Percentiles rank a stretch among this genome's conserved stretches.
phyloP scores from a whole-genome alignment of 176 grass and related monocot species.

The Ensete glaucum region DNA sequence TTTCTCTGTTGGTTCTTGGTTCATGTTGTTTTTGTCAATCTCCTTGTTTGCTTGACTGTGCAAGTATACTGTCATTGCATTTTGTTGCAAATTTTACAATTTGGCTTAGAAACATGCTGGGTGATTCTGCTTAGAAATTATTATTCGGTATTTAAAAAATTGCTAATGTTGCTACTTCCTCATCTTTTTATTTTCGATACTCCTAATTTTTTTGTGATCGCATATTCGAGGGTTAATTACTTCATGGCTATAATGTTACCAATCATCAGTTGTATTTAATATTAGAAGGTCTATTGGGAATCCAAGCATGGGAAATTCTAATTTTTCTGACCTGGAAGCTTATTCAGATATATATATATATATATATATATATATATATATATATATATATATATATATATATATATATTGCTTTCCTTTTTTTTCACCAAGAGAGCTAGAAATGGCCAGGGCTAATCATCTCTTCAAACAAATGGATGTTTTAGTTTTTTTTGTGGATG shows the following conservation, averaged over 20 bases:
- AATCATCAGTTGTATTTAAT: background rate
- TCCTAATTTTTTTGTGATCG: background rate
- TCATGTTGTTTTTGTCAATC: background rate
- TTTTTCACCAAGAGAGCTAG: background rate
- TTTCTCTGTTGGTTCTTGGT: background rate
- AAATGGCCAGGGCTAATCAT: background rate
- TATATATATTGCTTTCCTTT: background rate
- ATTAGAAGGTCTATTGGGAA: background rate
- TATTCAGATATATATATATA: background rate
- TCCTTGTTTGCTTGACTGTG: background rate
- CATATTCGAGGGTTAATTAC: background rate
- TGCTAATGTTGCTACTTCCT: background rate
- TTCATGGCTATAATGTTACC: background rate
- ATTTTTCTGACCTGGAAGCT: background rate
- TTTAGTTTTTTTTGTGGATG: background rate
- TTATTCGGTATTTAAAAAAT: background rate
- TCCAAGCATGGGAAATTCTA: background rate
- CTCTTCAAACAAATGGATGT: background rate
- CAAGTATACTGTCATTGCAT: too few relatives aligned
- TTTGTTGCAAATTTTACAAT: background rate
- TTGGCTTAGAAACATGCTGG: background rate
- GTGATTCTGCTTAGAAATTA: background rate
- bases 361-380: too few relatives aligned
- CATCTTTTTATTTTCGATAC: background rate
- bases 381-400: too few relatives aligned